phyloP scores from a whole-genome alignment of 345 rosid species.

The Arabidopsis thaliana region TAIR10.1 NC_003074.8:9957501-9958000 shows the following conservation, averaged over 20 bases:
- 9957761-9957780: slow-evolving; percentile 48
- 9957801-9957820: slow-evolving; percentile 59
- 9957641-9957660: slow-evolving; percentile 49
- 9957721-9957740: slow-evolving; percentile 57
- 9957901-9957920: slow-evolving; percentile 49
- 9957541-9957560: slow-evolving; percentile 61
- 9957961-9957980: slow-evolving; percentile 88
- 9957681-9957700: slow-evolving; percentile 52
- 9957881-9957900: slow-evolving; percentile 54
- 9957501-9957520: slow-evolving; percentile 51
- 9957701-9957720: slow-evolving; percentile 41
- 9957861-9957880: slow-evolving; percentile 54
- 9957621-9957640: slow-evolving; percentile 50
- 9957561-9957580: slow-evolving; percentile 33
- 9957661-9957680: slow-evolving; percentile 50
- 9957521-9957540: slow-evolving; percentile 62
- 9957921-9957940: slow-evolving; percentile 93
- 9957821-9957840: slow-evolving; percentile 89
- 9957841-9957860: slow-evolving; percentile 58
- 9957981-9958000: slow-evolving; percentile 92
- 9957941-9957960: slow-evolving; percentile 74
- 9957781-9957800: slow-evolving; percentile 26
- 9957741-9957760: slow-evolving; percentile 44
- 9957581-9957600: slow-evolving; percentile 27
- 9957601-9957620: slow-evolving; percentile 28